Conservation (phyloP, 2,329 filamentous ascomycete species). For the Hypoxylon sp. region DNA sequence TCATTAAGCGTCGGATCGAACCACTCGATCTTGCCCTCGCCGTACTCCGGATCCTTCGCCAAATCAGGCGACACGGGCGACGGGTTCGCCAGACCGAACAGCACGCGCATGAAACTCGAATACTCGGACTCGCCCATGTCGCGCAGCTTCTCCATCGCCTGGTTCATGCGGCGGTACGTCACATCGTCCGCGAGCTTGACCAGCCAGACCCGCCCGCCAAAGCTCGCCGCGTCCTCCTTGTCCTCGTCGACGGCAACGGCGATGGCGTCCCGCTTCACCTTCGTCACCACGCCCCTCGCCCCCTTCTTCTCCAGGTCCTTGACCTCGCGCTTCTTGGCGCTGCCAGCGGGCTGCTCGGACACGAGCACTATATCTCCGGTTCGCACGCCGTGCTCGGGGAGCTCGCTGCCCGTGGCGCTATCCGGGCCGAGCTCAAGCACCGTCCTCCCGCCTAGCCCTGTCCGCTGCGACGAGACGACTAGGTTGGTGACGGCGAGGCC, state of each 20-base stretch:
- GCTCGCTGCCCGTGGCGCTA: slow-evolving; percentile 71
- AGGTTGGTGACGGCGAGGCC: slow-evolving; percentile 87
- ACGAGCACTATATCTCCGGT: slow-evolving; percentile 84
- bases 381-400: slow-evolving; percentile 82
- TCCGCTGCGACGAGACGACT: slow-evolving; percentile 80
- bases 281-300: slow-evolving; percentile 78
- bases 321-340: slow-evolving; percentile 80
- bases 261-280: slow-evolving; percentile 70
- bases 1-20: slow-evolving; percentile 74
- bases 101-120: slow-evolving; percentile 71
- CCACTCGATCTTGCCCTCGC: slow-evolving; percentile 68
- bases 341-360: slow-evolving; percentile 80
- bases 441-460: slow-evolving; percentile 91
- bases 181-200: slow-evolving; percentile 79
- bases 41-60: slow-evolving; percentile 59
- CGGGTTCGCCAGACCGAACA: slow-evolving; percentile 72
- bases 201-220: slow-evolving; percentile 70
- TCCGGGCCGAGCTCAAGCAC: slow-evolving; percentile 86
- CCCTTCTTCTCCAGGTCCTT: slow-evolving; percentile 78
- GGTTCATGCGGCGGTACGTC: slow-evolving; percentile 76
- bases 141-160: slow-evolving; percentile 71
- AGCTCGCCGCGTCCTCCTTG: slow-evolving; percentile 62
- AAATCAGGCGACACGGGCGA: slow-evolving; percentile 63
- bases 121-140: slow-evolving; percentile 72
- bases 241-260: slow-evolving; percentile 80